Base-by-base conservation (phyloP, 257 asterid genomes). In the Plantago ovata region DNA sequence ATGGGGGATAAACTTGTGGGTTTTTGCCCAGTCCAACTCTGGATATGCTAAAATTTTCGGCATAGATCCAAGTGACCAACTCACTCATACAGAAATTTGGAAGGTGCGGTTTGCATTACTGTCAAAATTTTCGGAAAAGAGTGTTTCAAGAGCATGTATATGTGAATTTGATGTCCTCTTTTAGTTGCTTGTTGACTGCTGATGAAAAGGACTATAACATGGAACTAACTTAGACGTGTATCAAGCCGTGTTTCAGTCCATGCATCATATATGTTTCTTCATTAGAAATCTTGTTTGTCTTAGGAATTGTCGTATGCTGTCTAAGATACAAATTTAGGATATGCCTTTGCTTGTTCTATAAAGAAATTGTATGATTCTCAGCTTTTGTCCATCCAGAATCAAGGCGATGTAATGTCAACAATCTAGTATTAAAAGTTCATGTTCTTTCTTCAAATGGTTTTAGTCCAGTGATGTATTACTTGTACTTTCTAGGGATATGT, bases 1-100 rank as follows among this genome's bases (percentile, higher is more conserved):
- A 21, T 89, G 99, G 99, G 99, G 99, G 53, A 70, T 81, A 70
- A 94, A 89, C 70, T 71, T 94, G 61, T 89, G 99, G 99, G 85
- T 89, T 54, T 94, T 94, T 69, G 68, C 87, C 53, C 96, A 81
- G 72, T 61, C 90, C 67, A 86, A 75, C 69, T 74, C 86, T 44
- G 89, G 82, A 58, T 89, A 89, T 68, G 65, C 94, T 62, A 94
- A 81, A 70, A 83, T 89, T 6, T 94, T 94, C 81, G 99, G 89
- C 75, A 84, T 94, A 43, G 97, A 89, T 77, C 96, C 85, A 65
- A 86, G 74, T 71, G 36, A 28, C 0, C 96, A 89, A 74, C 97
- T 94, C 65, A 81, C 86, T 54, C 97, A 94, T 64, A 70, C 76
- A 74, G 99, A 86, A 69, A 86, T 84, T 73, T 94, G 99, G 99